phyloP scores from a whole-genome alignment of 805 yeast species.

The Priceomyces fermenticarens region DNA sequence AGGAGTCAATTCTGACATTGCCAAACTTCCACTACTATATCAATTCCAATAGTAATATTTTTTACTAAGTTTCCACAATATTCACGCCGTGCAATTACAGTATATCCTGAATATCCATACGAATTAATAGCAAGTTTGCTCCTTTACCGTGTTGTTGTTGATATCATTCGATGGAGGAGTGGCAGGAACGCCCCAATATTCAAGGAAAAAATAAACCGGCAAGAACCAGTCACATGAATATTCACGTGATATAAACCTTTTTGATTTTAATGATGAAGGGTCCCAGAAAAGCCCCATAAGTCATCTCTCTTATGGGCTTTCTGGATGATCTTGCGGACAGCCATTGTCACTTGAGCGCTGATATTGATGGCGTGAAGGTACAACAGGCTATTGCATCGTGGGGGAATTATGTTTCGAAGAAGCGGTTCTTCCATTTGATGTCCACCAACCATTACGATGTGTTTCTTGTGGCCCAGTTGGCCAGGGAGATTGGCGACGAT shows the following conservation, averaged over 20 bases:
- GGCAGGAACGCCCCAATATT: no score
- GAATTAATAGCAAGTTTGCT: neutral
- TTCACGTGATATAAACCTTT: no score
- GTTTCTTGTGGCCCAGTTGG: slow-evolving; percentile 18
- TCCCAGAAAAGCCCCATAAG: no score
- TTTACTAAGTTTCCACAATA: no score
- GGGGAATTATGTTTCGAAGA: slow-evolving; percentile 5
- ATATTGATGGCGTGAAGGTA: slow-evolving; percentile 9
- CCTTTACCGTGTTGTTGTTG: slow-evolving; percentile 1
- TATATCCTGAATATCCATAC: no score
- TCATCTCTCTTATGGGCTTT: neutral
- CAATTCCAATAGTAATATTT: no score
- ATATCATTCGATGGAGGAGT: slow-evolving; percentile 1
- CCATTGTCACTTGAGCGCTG: slow-evolving; percentile 34
- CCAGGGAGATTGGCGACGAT: slow-evolving; percentile 9
- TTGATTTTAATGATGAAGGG: no score
- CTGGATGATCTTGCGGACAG: slow-evolving; percentile 17
- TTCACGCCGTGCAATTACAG: no score
- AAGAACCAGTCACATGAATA: no score
- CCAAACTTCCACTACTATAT: neutral
- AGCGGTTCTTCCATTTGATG: slow-evolving; percentile 31
- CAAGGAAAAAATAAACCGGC: no score
- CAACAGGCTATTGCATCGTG: slow-evolving; percentile 8
- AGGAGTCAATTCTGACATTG: slow-evolving; percentile 41
- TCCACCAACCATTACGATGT: slow-evolving; percentile 36